Base-by-base conservation (phyloP, 106 monocot genomes). In the Allium cepa region DNA sequence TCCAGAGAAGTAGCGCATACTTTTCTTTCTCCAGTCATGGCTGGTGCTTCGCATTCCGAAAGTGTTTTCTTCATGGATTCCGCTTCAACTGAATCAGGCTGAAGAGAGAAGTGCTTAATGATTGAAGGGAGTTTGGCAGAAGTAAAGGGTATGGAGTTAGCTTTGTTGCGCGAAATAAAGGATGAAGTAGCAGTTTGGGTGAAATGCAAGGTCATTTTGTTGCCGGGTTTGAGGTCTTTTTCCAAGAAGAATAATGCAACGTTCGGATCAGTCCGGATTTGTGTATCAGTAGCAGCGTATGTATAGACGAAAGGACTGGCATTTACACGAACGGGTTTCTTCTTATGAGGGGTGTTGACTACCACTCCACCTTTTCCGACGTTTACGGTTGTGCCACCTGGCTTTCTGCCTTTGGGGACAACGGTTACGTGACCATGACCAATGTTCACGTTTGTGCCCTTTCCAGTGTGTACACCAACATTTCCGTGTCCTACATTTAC, bases 1-100 rank as follows among this genome's bases (percentile, higher is more conserved):
- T 94, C 94, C 56, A 94, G 70, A 3, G 90, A 94, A 47, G 87
- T 90, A 11, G 76, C 87, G 61, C 94, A 94, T 56, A 2, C 16
- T 68, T 80, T 84, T 17, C 10, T 64, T 80, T 83, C 82, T 22
- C 80, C 84, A 0, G 4, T 48, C 0, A 60, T 53, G 0, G 81
- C 26, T 1, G 74, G 71, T n/a, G 15, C 72, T 63, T 94, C 86
- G 65, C 93, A 94, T 63, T 73, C 72, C 5, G 11, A 10, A 2
- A 87, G 58, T 11, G 87, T 87, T 3, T 11, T 27, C 56, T 75
- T 68, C 52, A 83, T 79, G 17, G 45, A n/a, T 12, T 60, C 50
- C 13, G 84, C 80, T 36, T 68, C 28, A 1, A 11, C 53, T 0
- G 94, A 84, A 47, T 70, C 64, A 4, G 84, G 73, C 2, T 70